Percentiles rank a stretch among this genome's conserved stretches.
Evolutionary conservation across 2,329 filamentous ascomycete genomes (phyloP).

Genomic region (Trichoderma hamatum): DNA sequence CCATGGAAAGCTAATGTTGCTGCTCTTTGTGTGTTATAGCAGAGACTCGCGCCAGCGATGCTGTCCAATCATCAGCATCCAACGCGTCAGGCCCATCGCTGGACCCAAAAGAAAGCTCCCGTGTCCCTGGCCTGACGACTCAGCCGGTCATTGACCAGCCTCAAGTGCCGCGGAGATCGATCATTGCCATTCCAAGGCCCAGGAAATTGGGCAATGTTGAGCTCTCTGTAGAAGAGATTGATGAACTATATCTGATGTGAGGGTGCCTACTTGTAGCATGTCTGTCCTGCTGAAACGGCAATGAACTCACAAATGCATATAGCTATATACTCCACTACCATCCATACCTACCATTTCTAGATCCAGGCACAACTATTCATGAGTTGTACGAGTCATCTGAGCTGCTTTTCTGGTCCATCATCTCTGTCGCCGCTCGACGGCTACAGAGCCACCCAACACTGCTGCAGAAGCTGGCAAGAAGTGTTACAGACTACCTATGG

Average conservation of each 20-base stretch:
- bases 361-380: background rate
- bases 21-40: background rate
- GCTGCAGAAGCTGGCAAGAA: constrained; percentile 13
- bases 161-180: background rate
- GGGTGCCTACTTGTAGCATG: background rate
- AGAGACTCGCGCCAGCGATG: background rate
- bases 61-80: background rate
- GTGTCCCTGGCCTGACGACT: constrained; percentile 7
- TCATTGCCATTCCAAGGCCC: background rate
- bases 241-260: constrained; percentile 11
- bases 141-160: constrained; percentile 20
- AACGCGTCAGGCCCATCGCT: background rate
- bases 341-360: constrained; percentile 14
- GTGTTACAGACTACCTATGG: constrained; percentile 11
- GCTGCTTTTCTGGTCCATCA: constrained; percentile 18
- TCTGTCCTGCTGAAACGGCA: background rate
- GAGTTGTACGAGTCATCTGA: constrained; percentile 10
- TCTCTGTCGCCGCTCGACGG: constrained; percentile 13
- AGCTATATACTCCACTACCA: constrained; percentile 17
- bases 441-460: constrained; percentile 11
- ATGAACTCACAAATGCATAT: background rate
- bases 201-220: constrained; percentile 16
- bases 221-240: constrained; percentile 19
- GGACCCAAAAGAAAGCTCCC: constrained; percentile 13
- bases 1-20: background rate